Base-by-base conservation (phyloP, 2,329 filamentous ascomycete genomes). In the Triangularia verruculosa region DNA sequence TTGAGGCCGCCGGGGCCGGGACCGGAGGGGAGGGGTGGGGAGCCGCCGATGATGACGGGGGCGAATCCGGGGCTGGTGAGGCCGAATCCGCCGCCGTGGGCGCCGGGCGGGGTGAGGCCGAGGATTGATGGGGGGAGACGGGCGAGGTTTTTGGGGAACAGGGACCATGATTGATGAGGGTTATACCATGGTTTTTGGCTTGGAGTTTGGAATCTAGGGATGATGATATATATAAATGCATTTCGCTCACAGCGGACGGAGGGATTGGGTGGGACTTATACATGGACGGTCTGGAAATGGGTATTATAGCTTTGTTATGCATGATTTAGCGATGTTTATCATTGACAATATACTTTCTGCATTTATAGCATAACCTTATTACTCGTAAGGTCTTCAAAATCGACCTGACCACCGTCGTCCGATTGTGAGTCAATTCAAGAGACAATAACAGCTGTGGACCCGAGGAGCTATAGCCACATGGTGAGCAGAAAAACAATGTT, bases 401-500 rank as follows among this genome's bases (percentile, higher is more conserved):
- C n/a, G n/a, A n/a, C n/a, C n/a, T n/a, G n/a, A n/a, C n/a, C n/a
- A n/a, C n/a, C n/a, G n/a, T n/a, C n/a, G 9, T 47, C n/a, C n/a
- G 39, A 47, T 47, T 47, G n/a, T 47, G 39, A 47, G 39, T 47
- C 39, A 47, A 9, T 20, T 28, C 9, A 28, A 28, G 27, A 53
- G n/a, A 20, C 13, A 30, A 17, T 17, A n/a, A 54, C 52, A 12
- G 11, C 52, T 20, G 39, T 47, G 39, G n/a, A 20, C n/a, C 6
- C 13, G 39, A n/a, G n/a, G n/a, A 20, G n/a, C 15, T 43, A 3
- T 17, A 13, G 20, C 39, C 39, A 47, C 39, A 4, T 39, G 34
- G 7, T 39, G 13, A n/a, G 13, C 34, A 30, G 22, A 27, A 57
- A 65, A 68, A 66, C 64, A 51, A 61, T 61, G 66, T 68, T 68